A percentile compares a stretch with the other conserved stretches of the same genome.
These are phyloP conservation scores for Cladosporium colombiae DNA, from an alignment of 2,329 filamentous ascomycete genomes.

Conservation along the genomic window DNA sequence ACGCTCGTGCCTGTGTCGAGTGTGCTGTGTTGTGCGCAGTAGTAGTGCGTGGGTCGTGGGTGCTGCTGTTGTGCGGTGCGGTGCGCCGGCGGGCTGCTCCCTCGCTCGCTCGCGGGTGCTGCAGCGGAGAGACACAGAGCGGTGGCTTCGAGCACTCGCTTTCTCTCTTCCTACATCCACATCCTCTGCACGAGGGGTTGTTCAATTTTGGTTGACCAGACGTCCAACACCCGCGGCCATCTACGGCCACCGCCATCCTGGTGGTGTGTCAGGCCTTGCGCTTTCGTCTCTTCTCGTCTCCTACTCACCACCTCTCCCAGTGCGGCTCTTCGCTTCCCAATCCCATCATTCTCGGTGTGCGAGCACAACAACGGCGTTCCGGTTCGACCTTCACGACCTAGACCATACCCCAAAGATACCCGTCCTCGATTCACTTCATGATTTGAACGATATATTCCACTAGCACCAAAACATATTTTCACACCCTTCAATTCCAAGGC, in stretches of 20 bases:
- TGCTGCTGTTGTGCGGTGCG: slow-evolving; percentile 1
- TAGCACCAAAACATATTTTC: slow-evolving; percentile 18
- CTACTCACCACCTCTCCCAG: not conserved
- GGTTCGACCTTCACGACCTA: slow-evolving; percentile 15
- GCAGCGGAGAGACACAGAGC: not conserved
- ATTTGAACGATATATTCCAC: slow-evolving; percentile 17
- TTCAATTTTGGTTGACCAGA: slow-evolving; percentile 20
- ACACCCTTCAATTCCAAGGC: slow-evolving; percentile 13
- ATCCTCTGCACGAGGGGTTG: slow-evolving; percentile 19
- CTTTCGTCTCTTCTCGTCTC: slow-evolving; percentile 27
- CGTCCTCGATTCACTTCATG: slow-evolving; percentile 20
- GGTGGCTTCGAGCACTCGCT: not conserved
- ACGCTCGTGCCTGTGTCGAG: slow-evolving; percentile 5
- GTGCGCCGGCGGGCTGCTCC: not conserved
- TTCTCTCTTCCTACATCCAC: slow-evolving; percentile 18
- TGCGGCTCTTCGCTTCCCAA: slow-evolving; percentile 10
- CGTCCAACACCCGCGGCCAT: slow-evolving; percentile 27
- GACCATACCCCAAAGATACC: slow-evolving; percentile 22
- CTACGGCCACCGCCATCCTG: slow-evolving; percentile 38
- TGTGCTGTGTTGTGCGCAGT: slow-evolving; percentile 3
- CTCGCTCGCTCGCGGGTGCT: not conserved
- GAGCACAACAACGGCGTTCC: slow-evolving; percentile 23
- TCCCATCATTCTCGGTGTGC: slow-evolving; percentile 19
- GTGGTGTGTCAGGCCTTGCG: slow-evolving; percentile 37
- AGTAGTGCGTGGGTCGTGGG: not conserved